Conservation (phyloP, 2,329 filamentous ascomycete species). For the Cladosporium cucumerinum region DNA sequence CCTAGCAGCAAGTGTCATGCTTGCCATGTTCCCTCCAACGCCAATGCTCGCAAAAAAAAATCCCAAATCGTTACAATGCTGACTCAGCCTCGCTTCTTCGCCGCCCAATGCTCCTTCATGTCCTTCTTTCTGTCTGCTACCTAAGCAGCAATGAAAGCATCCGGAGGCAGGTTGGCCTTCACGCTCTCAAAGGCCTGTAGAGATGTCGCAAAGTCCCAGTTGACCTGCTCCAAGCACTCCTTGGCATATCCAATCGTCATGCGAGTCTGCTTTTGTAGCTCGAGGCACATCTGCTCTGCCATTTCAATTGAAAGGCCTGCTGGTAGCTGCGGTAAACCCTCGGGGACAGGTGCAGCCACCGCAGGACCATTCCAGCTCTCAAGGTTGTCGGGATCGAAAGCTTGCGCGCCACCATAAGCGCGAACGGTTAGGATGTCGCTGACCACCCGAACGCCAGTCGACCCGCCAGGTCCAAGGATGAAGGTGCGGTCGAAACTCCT, state of each 20-base stretch:
- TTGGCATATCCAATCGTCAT: slow-evolving; percentile 77
- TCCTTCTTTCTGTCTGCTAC: not conserved
- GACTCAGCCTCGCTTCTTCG: not conserved
- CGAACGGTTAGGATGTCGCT: slow-evolving; percentile 75
- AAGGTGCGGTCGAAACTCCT: slow-evolving; percentile 82
- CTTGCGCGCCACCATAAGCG: slow-evolving; percentile 58
- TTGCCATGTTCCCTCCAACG: not conserved
- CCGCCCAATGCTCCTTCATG: slow-evolving; percentile 7
- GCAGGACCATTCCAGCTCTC: slow-evolving; percentile 24
- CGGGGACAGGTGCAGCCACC: slow-evolving; percentile 16
- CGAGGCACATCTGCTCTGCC: slow-evolving; percentile 57
- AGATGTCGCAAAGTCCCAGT: slow-evolving; percentile 76
- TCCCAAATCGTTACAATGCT: not conserved
- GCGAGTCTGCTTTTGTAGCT: slow-evolving; percentile 72
- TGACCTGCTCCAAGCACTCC: slow-evolving; percentile 74
- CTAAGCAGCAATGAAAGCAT: slow-evolving; percentile 36
- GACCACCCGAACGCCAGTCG: slow-evolving; percentile 67
- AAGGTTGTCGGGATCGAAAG: slow-evolving; percentile 45
- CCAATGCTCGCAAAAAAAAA: slow-evolving; percentile 11
- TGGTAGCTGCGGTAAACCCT: slow-evolving; percentile 25
- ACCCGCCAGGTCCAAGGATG: slow-evolving; percentile 69
- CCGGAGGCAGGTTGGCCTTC: slow-evolving; percentile 53
- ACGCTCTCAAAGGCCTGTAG: slow-evolving; percentile 71
- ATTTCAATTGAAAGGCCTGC: slow-evolving; percentile 30
- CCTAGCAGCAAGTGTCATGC: slow-evolving; percentile 3